Base-by-base conservation (phyloP, 179 eudicot species). In the Corrigiola litoralis region DNA sequence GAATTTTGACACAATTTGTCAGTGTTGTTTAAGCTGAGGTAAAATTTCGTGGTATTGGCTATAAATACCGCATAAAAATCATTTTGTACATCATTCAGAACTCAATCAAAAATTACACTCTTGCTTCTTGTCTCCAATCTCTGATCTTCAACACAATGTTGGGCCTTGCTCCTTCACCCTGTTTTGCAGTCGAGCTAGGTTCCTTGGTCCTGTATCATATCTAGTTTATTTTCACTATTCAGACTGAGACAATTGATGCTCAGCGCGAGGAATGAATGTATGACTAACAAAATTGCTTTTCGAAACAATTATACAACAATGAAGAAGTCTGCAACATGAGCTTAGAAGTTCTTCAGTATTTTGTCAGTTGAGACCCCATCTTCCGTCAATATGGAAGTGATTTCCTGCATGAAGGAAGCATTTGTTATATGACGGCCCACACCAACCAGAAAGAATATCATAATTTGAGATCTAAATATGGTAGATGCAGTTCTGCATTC, bases 331-430 rank as follows among this genome's bases (percentile, higher is more conserved):
- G 21, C 5, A 12, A 37, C 21, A 23, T 31, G 27, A 33, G 17
- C 60, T 81, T 78, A 92, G 74, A 90, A 84, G 75, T 92, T 90
- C 79, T 82, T 89, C 59, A 92, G 76, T 80, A 92, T 87, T 72
- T 79, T 92, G 65, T 89, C 88, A 40, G 18, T 66, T 29, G 88
- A 77, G 53, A 92, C 90, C 51, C 98, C 98, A 56, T 82, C 82
- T 49, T 83, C 83, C 31, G 80, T 81, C 72, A 92, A 80, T 55
- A 89, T 77, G 45, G 92, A 85, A 42, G 90, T 78, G 51, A 92
- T 84, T 57, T 92, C 98, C 98, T 92, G 96, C 85, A 75, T 75
- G 31, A 67, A 67, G 28, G 70, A 73, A 9, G 21, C 12, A 63
- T 53, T n/a, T 12, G 21, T 65, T 34, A 41, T 40, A 28, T 12